These are phyloP conservation scores for Marvania coccoides DNA, from an alignment of 139 green algal species.

Conservation along the genomic window DNA sequence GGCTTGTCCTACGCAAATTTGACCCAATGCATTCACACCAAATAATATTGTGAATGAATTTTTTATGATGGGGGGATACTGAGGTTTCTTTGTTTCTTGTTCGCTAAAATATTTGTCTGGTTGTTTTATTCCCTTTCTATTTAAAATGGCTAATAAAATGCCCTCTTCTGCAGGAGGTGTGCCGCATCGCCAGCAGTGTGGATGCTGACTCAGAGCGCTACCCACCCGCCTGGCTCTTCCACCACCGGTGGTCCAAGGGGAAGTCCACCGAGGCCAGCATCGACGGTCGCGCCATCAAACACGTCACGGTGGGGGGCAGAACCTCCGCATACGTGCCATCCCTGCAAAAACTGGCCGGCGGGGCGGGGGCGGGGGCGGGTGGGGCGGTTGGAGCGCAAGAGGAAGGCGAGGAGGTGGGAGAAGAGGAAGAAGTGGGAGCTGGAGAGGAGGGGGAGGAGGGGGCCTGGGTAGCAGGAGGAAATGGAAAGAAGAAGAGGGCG, in stretches of 20 bases:
- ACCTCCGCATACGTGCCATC: conserved; percentile 69
- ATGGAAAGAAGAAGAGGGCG: neutral
- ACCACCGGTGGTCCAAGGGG: conserved; percentile 54
- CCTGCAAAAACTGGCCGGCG: conserved; percentile 55
- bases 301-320: conserved; percentile 64
- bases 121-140: neutral
- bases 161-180: conserved; percentile 43
- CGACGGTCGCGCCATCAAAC: conserved; percentile 41
- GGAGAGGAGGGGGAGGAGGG: neutral
- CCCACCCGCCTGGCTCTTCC: conserved; percentile 79
- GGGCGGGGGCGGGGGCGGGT: neutral
- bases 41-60: neutral
- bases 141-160: conserved; percentile 18
- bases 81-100: too few species aligned
- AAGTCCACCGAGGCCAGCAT: conserved; percentile 38
- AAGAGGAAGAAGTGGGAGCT: neutral
- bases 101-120: too few species aligned
- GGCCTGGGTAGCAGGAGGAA: neutral
- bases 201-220: conserved; percentile 52
- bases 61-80: too few species aligned
- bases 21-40: too few species aligned
- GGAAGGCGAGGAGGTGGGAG: neutral
- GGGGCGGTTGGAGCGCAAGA: neutral
- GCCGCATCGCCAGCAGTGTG: conserved; percentile 39
- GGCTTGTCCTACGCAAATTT: too few species aligned